phyloP scores from a whole-genome alignment of 495 filamentous ascomycete species.

The Penicillium cataractarum region DNA sequence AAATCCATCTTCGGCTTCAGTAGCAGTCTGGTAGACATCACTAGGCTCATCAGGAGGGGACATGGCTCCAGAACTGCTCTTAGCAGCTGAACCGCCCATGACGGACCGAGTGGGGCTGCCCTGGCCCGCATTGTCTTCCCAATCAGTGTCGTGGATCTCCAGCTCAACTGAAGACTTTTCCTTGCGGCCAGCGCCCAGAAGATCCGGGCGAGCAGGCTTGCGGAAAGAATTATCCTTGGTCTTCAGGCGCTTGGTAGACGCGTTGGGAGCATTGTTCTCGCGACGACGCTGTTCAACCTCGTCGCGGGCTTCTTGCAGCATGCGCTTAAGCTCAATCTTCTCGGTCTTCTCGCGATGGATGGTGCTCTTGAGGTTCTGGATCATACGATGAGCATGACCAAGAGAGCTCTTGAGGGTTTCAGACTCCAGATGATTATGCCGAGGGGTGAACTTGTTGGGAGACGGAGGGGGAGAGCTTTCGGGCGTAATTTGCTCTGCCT shows the following conservation, averaged over 20 bases:
- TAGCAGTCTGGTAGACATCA: constrained; percentile 84
- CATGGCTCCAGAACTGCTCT: constrained; percentile 24
- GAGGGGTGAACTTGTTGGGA: constrained; percentile 85
- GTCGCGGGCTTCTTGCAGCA: constrained; percentile 94
- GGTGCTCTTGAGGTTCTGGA: constrained; percentile 90
- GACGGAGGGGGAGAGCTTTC: constrained; percentile 90
- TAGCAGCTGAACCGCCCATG: constrained; percentile 21
- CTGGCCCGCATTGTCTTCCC: constrained; percentile 77
- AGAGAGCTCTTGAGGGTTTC: constrained; percentile 93
- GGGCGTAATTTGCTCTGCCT: constrained; percentile 71
- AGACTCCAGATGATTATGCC: constrained; percentile 86
- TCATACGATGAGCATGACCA: constrained; percentile 93
- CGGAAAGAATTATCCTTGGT: constrained; percentile 71
- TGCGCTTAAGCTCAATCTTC: constrained; percentile 91
- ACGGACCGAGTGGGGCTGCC: constrained; percentile 49
- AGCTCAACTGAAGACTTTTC: constrained; percentile 72
- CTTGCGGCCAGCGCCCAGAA: constrained; percentile 77
- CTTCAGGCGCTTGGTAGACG: constrained; percentile 67
- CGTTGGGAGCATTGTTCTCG: constrained; percentile 54
- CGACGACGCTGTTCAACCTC: constrained; percentile 79
- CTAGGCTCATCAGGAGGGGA: constrained; percentile 46
- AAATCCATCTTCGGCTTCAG: constrained; percentile 83
- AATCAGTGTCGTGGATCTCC: constrained; percentile 70
- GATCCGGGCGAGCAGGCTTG: constrained; percentile 71
- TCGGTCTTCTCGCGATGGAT: constrained; percentile 98